Percentiles rank a stretch among this genome's conserved stretches.
These are phyloP conservation scores for Ustilago xerochloae DNA, from an alignment of 1,284 basidiomycete species.

Conservation along the genomic window DNA sequence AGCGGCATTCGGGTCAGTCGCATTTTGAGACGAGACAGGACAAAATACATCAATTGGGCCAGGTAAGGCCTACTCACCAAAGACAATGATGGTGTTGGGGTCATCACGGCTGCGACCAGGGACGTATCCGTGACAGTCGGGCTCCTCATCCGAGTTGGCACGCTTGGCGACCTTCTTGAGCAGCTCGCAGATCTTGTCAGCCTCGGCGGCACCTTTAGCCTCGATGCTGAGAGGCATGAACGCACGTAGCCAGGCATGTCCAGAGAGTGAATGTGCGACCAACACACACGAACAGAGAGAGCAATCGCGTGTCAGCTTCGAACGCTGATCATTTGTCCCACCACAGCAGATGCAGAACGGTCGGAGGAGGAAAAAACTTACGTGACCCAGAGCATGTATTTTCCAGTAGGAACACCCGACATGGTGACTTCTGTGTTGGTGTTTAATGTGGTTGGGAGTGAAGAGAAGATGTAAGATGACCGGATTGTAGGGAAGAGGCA, in stretches of 20 bases:
- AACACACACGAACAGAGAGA: background rate
- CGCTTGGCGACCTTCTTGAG: conserved; percentile 40
- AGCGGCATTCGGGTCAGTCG: too few species aligned
- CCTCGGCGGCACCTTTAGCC: conserved; percentile 43
- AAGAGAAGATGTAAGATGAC: background rate
- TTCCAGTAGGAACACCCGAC: conserved; percentile 38
- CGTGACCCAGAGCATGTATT: conserved; percentile 44
- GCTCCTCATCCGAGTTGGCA: conserved; percentile 48
- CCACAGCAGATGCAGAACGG: background rate
- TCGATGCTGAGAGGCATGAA: conserved; percentile 17
- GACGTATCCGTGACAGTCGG: conserved; percentile 38
- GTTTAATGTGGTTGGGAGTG: background rate
- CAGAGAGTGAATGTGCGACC: background rate
- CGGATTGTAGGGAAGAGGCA: background rate
- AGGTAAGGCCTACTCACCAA: conserved; percentile 22
- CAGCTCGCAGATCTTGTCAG: conserved; percentile 37
- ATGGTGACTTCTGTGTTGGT: conserved; percentile 4
- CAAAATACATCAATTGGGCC: background rate
- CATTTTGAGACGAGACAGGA: too few species aligned
- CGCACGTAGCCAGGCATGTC: background rate
- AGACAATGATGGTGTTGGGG: conserved; percentile 45
- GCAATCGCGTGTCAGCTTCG: background rate
- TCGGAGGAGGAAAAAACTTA: conserved; percentile 14
- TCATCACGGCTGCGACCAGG: conserved; percentile 42
- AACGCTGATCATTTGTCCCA: background rate